A percentile compares a stretch with the other conserved stretches of the same genome.
phyloP scores from a whole-genome alignment of 202 grass and related monocot species.

The Eragrostis tef region DNA sequence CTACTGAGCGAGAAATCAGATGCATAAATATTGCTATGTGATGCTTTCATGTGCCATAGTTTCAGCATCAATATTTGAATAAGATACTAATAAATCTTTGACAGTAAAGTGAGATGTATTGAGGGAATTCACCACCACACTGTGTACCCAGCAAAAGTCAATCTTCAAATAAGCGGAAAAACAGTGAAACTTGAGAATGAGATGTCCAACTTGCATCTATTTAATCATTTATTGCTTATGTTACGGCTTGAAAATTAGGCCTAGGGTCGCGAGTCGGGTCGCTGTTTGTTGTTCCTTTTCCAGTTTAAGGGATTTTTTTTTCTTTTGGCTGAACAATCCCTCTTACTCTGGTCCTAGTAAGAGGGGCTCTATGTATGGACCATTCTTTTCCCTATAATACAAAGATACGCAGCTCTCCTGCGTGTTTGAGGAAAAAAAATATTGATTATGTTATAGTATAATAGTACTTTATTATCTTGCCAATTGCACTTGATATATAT shows the following conservation, averaged over 20 bases:
- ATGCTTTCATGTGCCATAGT: background rate
- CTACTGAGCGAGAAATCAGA: background rate
- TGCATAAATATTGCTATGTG: background rate
- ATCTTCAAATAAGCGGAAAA: background rate
- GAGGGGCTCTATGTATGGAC: too few species aligned
- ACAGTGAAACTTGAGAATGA: background rate
- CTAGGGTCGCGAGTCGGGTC: too few species aligned
- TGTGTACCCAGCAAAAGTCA: background rate
- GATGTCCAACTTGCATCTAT: background rate
- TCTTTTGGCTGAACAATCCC: too few species aligned
- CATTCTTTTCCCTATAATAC: too few species aligned
- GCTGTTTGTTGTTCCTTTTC: too few species aligned
- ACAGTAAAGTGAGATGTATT: background rate
- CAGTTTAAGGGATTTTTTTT: too few species aligned
- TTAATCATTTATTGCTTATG: background rate
- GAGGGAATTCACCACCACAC: background rate
- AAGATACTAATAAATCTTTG: background rate
- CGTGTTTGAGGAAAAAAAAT: too few species aligned
- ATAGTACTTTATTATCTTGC: background rate
- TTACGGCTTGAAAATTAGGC: background rate
- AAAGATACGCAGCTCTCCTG: too few species aligned
- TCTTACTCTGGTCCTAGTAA: too few species aligned
- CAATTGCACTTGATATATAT: slow-evolving; percentile 1
- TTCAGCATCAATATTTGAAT: background rate
- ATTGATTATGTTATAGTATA: too few species aligned